Percentiles rank a stretch among this genome's conserved stretches.
Conservation (phyloP, 1,139 yeast genomes). For the Hemisphaericaspora lyxosophila region DNA sequence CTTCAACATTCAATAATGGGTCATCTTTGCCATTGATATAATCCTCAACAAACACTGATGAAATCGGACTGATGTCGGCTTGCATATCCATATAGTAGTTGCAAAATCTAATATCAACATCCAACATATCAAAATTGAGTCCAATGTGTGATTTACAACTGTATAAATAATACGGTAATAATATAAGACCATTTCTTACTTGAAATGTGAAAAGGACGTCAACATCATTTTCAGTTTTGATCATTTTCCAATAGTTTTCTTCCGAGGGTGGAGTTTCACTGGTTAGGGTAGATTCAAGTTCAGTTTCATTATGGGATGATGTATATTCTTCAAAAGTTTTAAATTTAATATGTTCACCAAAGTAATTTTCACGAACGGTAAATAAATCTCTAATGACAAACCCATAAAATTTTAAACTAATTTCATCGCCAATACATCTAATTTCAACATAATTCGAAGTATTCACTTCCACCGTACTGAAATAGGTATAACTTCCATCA, state of each 20-base stretch:
- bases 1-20: constrained; percentile 25
- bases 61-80: constrained; percentile 53
- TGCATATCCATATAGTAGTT: constrained; percentile 88
- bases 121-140: constrained; percentile 63
- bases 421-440: constrained; percentile 61
- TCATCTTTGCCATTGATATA: constrained; percentile 19
- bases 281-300: constrained; percentile 9
- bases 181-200: constrained; percentile 65
- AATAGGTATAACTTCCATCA: constrained; percentile 66
- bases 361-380: constrained; percentile 81
- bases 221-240: constrained; percentile 65
- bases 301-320: constrained; percentile 8
- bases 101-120: constrained; percentile 80
- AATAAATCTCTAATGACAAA: constrained; percentile 72
- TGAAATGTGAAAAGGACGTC: constrained; percentile 74
- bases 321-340: constrained; percentile 82
- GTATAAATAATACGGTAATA: constrained; percentile 74
- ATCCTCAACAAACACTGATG: constrained; percentile 31
- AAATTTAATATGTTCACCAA: constrained; percentile 84
- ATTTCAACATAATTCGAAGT: constrained; percentile 70
- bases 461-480: constrained; percentile 57
- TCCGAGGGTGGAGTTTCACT: constrained; percentile 15
- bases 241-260: constrained; percentile 38
- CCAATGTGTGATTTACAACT: constrained; percentile 63
- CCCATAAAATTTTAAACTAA: constrained; percentile 76